Evolutionary conservation across 2,329 filamentous ascomycete genomes (phyloP).

Genomic region (Metarhizium anisopliae): DNA sequence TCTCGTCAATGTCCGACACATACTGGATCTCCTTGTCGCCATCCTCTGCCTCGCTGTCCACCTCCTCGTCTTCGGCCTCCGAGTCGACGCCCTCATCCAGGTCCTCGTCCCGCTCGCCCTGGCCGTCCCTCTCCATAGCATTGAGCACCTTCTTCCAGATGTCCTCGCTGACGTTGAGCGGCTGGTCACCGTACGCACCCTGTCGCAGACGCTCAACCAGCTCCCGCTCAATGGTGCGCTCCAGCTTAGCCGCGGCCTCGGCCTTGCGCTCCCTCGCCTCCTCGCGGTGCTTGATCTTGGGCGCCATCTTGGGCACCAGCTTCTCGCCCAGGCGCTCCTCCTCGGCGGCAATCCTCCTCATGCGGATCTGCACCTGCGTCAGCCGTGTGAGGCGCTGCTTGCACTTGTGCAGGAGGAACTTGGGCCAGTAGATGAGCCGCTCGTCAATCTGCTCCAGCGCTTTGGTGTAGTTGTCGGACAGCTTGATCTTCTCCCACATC

Average conservation of each 20-base stretch:
- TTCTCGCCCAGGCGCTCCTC: constrained; percentile 84
- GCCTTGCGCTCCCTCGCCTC: constrained; percentile 68
- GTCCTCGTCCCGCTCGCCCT: constrained; percentile 77
- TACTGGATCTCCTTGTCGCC: constrained; percentile 81
- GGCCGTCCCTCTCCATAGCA: constrained; percentile 78
- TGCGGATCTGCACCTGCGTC: constrained; percentile 80
- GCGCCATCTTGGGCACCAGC: constrained; percentile 79
- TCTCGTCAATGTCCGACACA: constrained; percentile 81
- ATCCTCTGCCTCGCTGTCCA: constrained; percentile 59
- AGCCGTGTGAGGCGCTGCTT: constrained; percentile 91
- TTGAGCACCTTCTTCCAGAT: constrained; percentile 97
- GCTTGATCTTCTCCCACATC: constrained; percentile 88
- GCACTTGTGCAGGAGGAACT: constrained; percentile 87
- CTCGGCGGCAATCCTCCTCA: constrained; percentile 75
- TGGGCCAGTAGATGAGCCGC: constrained; percentile 85
- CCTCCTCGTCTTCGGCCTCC: constrained; percentile 65
- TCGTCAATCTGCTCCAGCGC: constrained; percentile 83
- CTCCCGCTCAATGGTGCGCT: constrained; percentile 91
- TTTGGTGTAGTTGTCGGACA: constrained; percentile 83
- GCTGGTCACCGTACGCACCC: constrained; percentile 89
- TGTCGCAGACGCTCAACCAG: constrained; percentile 83
- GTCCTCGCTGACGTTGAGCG: constrained; percentile 86
- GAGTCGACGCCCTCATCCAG: constrained; percentile 78
- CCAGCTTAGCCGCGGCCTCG: constrained; percentile 81
- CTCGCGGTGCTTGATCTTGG: constrained; percentile 76